Evolutionary conservation across 352 stramenopile species (phyloP).

Genomic region (Globisporangium carolinianum): DNA sequence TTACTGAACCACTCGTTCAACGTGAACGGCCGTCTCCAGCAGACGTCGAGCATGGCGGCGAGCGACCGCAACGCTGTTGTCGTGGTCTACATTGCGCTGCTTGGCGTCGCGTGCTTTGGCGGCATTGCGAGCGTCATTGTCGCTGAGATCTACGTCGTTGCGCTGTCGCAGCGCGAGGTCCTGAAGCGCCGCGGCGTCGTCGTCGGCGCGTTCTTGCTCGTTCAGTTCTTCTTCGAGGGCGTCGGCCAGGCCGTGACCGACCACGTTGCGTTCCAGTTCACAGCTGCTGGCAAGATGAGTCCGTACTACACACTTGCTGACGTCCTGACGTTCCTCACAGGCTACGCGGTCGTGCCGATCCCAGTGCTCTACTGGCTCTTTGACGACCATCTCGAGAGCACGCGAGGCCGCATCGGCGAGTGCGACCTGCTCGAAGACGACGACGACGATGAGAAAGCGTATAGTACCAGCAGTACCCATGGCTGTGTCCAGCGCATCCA

Average conservation of each 20-base stretch:
- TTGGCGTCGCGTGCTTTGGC: conserved; percentile 35
- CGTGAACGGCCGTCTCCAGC: conserved; percentile 16
- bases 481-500: neutral
- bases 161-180: conserved; percentile 26
- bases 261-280: conserved; percentile 23
- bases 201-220: conserved; percentile 25
- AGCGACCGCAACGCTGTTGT: conserved; percentile 18
- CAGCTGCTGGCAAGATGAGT: conserved; percentile 6
- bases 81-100: conserved; percentile 25
- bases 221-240: conserved; percentile 26
- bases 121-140: conserved; percentile 34
- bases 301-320: conserved; percentile 22
- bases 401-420: conserved; percentile 17
- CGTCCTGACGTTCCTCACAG: conserved; percentile 25
- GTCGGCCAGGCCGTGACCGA: conserved; percentile 26
- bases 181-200: conserved; percentile 23
- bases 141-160: conserved; percentile 35
- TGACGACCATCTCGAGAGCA: conserved; percentile 28
- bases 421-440: conserved; percentile 17
- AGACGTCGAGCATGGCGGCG: conserved; percentile 12
- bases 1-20: conserved; percentile 25
- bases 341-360: conserved; percentile 35
- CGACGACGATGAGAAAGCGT: conserved; percentile 9
- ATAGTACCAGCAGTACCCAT: conserved; percentile 7
- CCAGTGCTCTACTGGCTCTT: conserved; percentile 27